These are phyloP conservation scores for Phialophora expanda DNA, from an alignment of 2,329 filamentous ascomycete species.

Conservation along the genomic window DNA sequence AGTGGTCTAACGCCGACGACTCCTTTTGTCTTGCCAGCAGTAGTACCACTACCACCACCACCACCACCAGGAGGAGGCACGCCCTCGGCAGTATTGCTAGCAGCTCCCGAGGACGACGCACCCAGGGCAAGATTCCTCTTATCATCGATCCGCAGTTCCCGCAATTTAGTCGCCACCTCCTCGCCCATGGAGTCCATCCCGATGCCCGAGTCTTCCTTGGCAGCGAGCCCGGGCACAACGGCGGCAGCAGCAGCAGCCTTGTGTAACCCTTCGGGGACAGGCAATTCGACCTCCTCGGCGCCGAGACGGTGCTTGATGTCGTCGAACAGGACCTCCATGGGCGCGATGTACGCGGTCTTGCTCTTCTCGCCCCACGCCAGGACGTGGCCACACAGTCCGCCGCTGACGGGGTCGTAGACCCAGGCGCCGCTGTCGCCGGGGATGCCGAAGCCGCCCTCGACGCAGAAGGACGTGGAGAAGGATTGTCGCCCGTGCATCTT, in stretches of 20 bases:
- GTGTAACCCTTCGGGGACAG: constrained; percentile 20
- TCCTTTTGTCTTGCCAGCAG: constrained; percentile 21
- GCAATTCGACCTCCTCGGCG: constrained; percentile 33
- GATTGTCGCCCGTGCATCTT: constrained; percentile 84
- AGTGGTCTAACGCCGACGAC: constrained; percentile 31
- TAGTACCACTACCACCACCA: not conserved
- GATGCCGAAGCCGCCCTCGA: constrained; percentile 58
- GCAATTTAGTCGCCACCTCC: constrained; percentile 17
- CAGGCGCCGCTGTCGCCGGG: constrained; percentile 93
- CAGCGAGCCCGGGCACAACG: not conserved
- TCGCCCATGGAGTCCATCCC: constrained; percentile 15
- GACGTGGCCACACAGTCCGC: constrained; percentile 85
- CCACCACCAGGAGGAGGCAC: not conserved
- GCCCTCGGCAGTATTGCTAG: constrained; percentile 1
- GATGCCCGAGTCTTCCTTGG: constrained; percentile 20
- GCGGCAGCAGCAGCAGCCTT: not conserved
- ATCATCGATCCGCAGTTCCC: constrained; percentile 22
- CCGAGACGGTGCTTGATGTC: constrained; percentile 64
- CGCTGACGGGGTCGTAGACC: constrained; percentile 81
- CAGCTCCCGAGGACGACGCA: not conserved
- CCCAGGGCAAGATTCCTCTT: not conserved
- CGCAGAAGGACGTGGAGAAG: constrained; percentile 73
- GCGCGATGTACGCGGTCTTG: constrained; percentile 86
- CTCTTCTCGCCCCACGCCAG: constrained; percentile 84
- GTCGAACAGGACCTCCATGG: constrained; percentile 86